A percentile compares a stretch with the other conserved stretches of the same genome.
phyloP scores from a whole-genome alignment of 345 rosid genomes.

The Abelmoschus esculentus region DNA sequence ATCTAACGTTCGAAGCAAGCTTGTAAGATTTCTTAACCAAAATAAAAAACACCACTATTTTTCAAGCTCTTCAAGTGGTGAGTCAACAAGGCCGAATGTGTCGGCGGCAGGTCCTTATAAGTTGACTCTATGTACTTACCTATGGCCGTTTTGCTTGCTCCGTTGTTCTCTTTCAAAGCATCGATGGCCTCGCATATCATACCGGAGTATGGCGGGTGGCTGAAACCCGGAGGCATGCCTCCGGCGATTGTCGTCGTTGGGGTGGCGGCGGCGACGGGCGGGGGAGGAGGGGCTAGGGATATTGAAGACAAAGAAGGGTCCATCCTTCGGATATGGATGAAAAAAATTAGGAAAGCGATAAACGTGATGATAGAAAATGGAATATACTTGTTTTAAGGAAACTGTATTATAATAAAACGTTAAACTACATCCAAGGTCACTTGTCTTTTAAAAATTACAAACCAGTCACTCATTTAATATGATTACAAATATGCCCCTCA shows the following conservation, averaged over 20 bases:
- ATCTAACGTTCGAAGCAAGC: slow-evolving; percentile 29
- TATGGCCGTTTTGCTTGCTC: slow-evolving; percentile 72
- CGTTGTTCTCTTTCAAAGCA: slow-evolving; percentile 56
- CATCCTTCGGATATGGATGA: background rate
- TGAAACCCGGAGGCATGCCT: background rate
- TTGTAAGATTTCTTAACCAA: slow-evolving; percentile 60
- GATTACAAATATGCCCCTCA: too few relatives aligned
- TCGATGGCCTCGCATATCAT: slow-evolving; percentile 62
- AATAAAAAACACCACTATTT: slow-evolving; percentile 35
- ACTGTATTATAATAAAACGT: too few relatives aligned
- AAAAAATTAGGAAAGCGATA: background rate
- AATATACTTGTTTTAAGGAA: background rate
- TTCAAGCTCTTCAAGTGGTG: slow-evolving; percentile 53
- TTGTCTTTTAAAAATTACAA: too few relatives aligned
- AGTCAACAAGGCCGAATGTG: slow-evolving; percentile 46
- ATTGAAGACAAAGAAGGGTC: slow-evolving; percentile 2
- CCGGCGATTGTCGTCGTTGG: background rate
- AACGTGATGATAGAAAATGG: background rate
- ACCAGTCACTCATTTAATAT: too few relatives aligned
- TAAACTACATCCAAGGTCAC: too few relatives aligned
- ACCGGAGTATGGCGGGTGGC: slow-evolving; percentile 21
- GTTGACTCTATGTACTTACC: slow-evolving; percentile 47
- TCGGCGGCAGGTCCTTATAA: slow-evolving; percentile 32
- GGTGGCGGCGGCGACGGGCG: slow-evolving; percentile 2
- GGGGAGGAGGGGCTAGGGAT: slow-evolving; percentile 9